Conservation (phyloP, 345 rosid species). For the Eucalyptus fibrosa region DNA sequence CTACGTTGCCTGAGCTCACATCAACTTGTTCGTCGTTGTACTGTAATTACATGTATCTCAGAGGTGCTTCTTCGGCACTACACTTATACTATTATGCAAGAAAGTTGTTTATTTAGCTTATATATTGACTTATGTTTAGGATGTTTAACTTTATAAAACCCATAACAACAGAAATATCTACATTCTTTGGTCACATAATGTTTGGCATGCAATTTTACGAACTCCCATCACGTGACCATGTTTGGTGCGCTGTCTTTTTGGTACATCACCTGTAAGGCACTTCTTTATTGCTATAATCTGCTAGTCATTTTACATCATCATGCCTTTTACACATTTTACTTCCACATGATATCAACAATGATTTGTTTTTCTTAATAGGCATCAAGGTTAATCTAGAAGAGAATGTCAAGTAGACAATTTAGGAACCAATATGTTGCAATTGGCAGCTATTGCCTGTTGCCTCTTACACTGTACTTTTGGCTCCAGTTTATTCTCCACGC, state of each 20-base stretch:
- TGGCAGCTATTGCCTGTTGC: background rate
- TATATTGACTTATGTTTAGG: background rate
- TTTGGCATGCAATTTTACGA: background rate
- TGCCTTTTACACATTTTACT: background rate
- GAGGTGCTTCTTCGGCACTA: slow-evolving; percentile 43
- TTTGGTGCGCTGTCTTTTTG: background rate
- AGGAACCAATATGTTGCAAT: background rate
- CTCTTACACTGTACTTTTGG: background rate
- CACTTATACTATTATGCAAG: background rate
- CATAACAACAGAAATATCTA: background rate
- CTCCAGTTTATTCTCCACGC: background rate
- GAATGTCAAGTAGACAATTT: background rate
- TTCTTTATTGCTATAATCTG: background rate
- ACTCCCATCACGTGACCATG: background rate
- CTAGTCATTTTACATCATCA: background rate
- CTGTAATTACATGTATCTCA: slow-evolving; percentile 69
- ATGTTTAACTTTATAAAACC: background rate
- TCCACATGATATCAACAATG: background rate
- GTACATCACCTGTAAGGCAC: background rate
- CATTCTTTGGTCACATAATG: background rate
- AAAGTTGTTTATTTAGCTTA: background rate
- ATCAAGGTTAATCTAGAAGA: background rate
- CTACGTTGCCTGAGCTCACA: slow-evolving; percentile 67
- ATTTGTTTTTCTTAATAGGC: background rate
- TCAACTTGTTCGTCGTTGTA: slow-evolving; percentile 33